phyloP scores from a whole-genome alignment of 495 filamentous ascomycete genomes.

The Hypoxylon lenormandii region DNA sequence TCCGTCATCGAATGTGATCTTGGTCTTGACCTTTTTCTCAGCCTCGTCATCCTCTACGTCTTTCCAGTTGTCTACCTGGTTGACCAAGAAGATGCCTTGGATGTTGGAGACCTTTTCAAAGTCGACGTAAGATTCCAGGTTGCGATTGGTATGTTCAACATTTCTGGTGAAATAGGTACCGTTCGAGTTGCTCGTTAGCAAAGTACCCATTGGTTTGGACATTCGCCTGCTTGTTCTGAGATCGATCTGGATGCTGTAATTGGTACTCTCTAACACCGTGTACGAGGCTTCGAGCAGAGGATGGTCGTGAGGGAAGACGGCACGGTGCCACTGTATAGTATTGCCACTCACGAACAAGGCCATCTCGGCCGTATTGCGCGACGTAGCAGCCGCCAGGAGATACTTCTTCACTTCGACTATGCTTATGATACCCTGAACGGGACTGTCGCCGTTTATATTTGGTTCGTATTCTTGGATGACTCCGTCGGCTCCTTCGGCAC shows the following conservation, averaged over 20 bases:
- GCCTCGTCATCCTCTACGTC: slow-evolving; percentile 68
- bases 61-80: slow-evolving; percentile 86
- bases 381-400: slow-evolving; percentile 82
- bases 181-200: slow-evolving; percentile 95
- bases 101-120: slow-evolving; percentile 92
- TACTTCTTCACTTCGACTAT: slow-evolving; percentile 84
- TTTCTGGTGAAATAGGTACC: slow-evolving; percentile 94
- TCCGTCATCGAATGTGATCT: slow-evolving; percentile 95
- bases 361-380: slow-evolving; percentile 84
- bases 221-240: slow-evolving; percentile 74
- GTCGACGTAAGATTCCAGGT: slow-evolving; percentile 77
- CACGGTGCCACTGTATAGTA: slow-evolving; percentile 86
- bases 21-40: slow-evolving; percentile 75
- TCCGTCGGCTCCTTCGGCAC: slow-evolving; percentile 59
- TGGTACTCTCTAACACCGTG: slow-evolving; percentile 91
- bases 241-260: slow-evolving; percentile 96
- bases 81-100: slow-evolving; percentile 90
- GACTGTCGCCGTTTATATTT: slow-evolving; percentile 75
- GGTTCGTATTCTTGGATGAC: slow-evolving; percentile 73
- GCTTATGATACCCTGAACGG: slow-evolving; percentile 79
- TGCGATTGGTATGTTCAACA: slow-evolving; percentile 88
- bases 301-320: slow-evolving; percentile 78
- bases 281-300: slow-evolving; percentile 86
- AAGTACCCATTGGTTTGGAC: slow-evolving; percentile 78
- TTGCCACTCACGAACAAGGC: slow-evolving; percentile 86